phyloP scores from a whole-genome alignment of 495 filamentous ascomycete genomes.

The Gamarada debralockiae region DNA sequence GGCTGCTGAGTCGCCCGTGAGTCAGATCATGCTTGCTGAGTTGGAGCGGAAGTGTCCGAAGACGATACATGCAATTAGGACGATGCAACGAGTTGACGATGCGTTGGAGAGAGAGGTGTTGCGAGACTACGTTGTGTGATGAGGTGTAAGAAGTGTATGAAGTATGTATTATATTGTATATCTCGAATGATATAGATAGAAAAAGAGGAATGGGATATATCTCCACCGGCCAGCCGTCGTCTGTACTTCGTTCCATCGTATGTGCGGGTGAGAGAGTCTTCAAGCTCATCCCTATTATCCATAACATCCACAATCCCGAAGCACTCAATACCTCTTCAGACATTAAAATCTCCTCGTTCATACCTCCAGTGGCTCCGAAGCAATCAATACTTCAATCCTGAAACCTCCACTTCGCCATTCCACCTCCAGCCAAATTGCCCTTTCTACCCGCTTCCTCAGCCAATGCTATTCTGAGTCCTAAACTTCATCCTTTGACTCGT shows the following conservation, averaged over 20 bases:
- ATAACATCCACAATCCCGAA: background rate
- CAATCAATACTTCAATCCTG: no score
- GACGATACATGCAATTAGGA: constrained; percentile 46
- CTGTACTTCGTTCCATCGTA: background rate
- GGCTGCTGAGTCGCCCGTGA: constrained; percentile 30
- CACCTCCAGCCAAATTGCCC: no score
- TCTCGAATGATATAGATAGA: background rate
- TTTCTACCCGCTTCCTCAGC: no score
- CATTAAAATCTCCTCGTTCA: no score
- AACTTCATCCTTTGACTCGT: constrained; percentile 14
- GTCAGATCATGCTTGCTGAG: constrained; percentile 26
- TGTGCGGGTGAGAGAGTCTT: background rate
- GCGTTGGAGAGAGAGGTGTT: constrained; percentile 31
- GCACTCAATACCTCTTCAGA: no score
- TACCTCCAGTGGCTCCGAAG: no score
- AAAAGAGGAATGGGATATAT: background rate
- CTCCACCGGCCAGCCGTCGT: background rate
- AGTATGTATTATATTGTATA: constrained; percentile 3
- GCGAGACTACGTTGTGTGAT: background rate
- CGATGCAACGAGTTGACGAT: constrained; percentile 48
- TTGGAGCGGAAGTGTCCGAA: constrained; percentile 40
- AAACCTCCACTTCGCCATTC: no score
- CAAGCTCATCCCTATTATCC: background rate
- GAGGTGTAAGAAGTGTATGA: background rate
- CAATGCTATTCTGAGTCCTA: background rate